These are phyloP conservation scores for Lactarius evosmus DNA, from an alignment of 768 basidiomycete species.

Conservation along the genomic window DNA sequence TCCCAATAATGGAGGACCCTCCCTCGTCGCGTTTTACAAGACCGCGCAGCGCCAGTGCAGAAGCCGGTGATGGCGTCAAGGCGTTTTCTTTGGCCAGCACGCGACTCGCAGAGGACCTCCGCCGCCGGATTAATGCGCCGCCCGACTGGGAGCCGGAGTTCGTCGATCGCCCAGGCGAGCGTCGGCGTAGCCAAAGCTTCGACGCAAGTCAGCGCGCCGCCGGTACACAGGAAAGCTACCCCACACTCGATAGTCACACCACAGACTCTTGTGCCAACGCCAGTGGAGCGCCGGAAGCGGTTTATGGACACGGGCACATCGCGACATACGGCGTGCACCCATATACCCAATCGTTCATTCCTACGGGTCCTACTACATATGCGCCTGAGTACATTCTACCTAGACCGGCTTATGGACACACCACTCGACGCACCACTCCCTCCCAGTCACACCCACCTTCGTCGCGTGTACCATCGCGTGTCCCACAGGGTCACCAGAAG, in stretches of 20 bases:
- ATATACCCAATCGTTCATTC: constrained; percentile 23
- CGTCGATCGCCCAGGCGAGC: constrained; percentile 20
- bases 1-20: constrained; percentile 6
- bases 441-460: constrained; percentile 14
- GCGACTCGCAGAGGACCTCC: constrained; percentile 24
- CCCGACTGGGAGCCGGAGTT: constrained; percentile 21
- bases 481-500: constrained; percentile 22
- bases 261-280: constrained; percentile 5
- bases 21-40: constrained; percentile 11
- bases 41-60: constrained; percentile 28
- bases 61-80: constrained; percentile 29
- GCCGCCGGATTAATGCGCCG: constrained; percentile 20
- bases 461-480: constrained; percentile 29
- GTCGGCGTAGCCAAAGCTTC: constrained; percentile 28
- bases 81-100: constrained; percentile 26
- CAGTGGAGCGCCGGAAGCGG: constrained; percentile 1
- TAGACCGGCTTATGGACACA: constrained; percentile 16
- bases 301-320: constrained; percentile 9
- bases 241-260: neutral
- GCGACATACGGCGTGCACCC: constrained; percentile 13
- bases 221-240: constrained; percentile 5
- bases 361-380: constrained; percentile 19
- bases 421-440: constrained; percentile 13
- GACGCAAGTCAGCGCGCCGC: constrained; percentile 14
- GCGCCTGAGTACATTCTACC: constrained; percentile 24